A percentile compares a stretch with the other conserved stretches of the same genome.
Conservation (phyloP, 768 basidiomycete genomes). For the Leccinum rimulosum region DNA sequence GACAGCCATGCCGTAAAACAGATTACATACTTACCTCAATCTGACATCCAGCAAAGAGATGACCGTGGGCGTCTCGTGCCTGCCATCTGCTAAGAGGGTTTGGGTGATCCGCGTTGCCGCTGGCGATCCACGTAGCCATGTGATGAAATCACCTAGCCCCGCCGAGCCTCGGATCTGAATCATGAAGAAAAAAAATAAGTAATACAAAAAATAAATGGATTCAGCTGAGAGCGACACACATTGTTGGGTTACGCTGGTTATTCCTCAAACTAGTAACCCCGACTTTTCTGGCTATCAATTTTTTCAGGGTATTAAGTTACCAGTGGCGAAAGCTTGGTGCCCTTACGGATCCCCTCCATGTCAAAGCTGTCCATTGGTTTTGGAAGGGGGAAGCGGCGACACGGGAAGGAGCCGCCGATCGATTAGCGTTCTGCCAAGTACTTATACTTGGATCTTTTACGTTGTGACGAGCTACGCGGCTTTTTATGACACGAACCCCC, state of each 20-base stretch:
- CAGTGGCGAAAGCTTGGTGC: not conserved
- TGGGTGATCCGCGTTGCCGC: not conserved
- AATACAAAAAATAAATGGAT: not conserved
- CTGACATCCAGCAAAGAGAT: constrained; percentile 15
- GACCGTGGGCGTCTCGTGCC: constrained; percentile 9
- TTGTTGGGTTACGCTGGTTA: not conserved
- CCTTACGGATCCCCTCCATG: not conserved
- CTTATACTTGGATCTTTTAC: not conserved
- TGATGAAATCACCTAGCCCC: constrained; percentile 8
- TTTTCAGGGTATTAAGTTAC: not conserved
- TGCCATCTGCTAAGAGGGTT: constrained; percentile 1
- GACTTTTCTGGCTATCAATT: not conserved
- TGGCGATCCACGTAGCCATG: constrained; percentile 10
- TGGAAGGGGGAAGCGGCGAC: not conserved
- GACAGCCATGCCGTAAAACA: constrained; percentile 24
- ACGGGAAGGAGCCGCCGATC: not conserved
- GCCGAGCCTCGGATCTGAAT: not conserved
- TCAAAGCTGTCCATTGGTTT: not conserved
- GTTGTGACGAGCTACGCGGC: constrained; percentile 2
- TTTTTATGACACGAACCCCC: not conserved
- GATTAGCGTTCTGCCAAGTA: not conserved
- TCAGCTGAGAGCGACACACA: not conserved
- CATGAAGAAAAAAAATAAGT: not conserved
- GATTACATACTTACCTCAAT: constrained; percentile 9
- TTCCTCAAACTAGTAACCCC: not conserved